A percentile compares a stretch with the other conserved stretches of the same genome.
phyloP scores from a whole-genome alignment of 176 grass and related monocot species.

The Juncus effusus region DNA sequence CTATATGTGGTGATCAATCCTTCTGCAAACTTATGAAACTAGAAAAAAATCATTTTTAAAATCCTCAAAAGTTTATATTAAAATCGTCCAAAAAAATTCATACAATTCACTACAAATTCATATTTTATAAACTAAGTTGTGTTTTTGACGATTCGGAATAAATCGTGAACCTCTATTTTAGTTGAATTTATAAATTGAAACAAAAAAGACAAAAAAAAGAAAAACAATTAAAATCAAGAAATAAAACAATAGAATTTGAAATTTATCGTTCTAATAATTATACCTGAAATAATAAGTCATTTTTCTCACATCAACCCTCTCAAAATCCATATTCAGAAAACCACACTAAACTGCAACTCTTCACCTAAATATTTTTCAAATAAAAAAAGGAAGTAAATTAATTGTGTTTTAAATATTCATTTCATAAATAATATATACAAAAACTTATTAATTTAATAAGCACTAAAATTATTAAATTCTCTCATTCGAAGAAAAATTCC shows the following conservation, averaged over 20 bases:
- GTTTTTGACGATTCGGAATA: slow-evolving; percentile 49
- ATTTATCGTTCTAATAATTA: neutral
- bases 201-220: neutral
- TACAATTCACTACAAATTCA: no score
- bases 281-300: slow-evolving; percentile 47
- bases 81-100: no score
- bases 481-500: neutral
- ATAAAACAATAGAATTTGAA: neutral
- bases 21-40: no score
- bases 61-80: no score
- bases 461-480: no score
- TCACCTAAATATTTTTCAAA: slow-evolving; percentile 28
- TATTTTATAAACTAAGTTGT: no score
- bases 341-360: slow-evolving; percentile 52
- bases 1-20: no score
- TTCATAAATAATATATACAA: neutral
- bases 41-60: no score
- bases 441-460: neutral
- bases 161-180: slow-evolving; percentile 41
- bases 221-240: neutral
- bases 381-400: neutral
- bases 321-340: slow-evolving; percentile 62
- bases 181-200: slow-evolving; percentile 58
- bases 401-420: neutral
- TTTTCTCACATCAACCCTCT: slow-evolving; percentile 40